Percentiles rank a stretch among this genome's conserved stretches.
Conservation (phyloP, 1,139 yeast genomes). For the Hemisphaericaspora lyxosophila region DNA sequence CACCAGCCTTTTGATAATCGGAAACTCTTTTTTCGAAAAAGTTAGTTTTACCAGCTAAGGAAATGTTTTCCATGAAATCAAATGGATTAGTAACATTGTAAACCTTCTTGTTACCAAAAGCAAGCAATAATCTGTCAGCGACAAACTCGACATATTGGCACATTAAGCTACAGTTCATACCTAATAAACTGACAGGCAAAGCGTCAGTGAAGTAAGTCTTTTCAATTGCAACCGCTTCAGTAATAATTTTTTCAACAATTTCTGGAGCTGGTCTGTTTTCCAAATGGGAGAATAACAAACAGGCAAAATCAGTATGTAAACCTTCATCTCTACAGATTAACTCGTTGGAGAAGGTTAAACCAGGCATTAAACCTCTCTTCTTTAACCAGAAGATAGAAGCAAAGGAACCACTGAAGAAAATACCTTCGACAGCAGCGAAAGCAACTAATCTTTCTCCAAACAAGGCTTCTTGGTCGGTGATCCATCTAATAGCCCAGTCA, state of each 20-base stretch:
- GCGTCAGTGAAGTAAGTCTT: slow-evolving; percentile 94
- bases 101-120: slow-evolving; percentile 86
- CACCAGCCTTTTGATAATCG: slow-evolving; percentile 99
- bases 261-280: slow-evolving; percentile 79
- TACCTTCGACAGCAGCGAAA: slow-evolving; percentile 98
- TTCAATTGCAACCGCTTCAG: slow-evolving; percentile 95
- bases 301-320: slow-evolving; percentile 96
- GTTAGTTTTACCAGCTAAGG: slow-evolving; percentile 97
- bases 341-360: slow-evolving; percentile 94
- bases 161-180: slow-evolving; percentile 92
- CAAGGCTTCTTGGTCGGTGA: slow-evolving; percentile 78
- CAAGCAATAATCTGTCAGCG: slow-evolving; percentile 88
- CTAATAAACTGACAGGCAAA: slow-evolving; percentile 84
- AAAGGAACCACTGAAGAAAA: slow-evolving; percentile 95
- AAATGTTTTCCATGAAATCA: slow-evolving; percentile 97
- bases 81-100: slow-evolving; percentile 92
- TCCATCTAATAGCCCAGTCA: slow-evolving; percentile 98
- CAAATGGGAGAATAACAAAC: slow-evolving; percentile 89
- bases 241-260: slow-evolving; percentile 80
- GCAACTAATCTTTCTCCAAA: slow-evolving; percentile 96
- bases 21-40: slow-evolving; percentile 98
- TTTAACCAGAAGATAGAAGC: slow-evolving; percentile 98
- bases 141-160: slow-evolving; percentile 96
- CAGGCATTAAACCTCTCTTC: slow-evolving; percentile 98
- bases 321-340: slow-evolving; percentile 98